Evolutionary conservation across 208 protist genomes (phyloP), one percentile per base, ranked within the genome.

Genomic region (Histomonas meleagridis): DNA sequence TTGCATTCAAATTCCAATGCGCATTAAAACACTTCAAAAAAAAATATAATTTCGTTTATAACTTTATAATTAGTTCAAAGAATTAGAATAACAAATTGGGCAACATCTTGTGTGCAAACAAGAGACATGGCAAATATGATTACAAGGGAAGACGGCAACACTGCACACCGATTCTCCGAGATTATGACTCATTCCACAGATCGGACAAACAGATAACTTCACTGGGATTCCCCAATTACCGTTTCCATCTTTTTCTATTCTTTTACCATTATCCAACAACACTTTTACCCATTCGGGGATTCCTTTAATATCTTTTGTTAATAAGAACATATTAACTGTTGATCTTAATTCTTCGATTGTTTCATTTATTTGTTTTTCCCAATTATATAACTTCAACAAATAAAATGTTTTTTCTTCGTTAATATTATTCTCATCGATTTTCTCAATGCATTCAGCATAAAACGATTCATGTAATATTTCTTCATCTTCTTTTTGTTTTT

Each of bases 71-170:
- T 72, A 72, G 32, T 72, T 72, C 65, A 72, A 72, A 43, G 40
- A 12, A 12, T 43, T 40, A 43, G 76, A 86, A 55, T 86, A 86
- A 26, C 76, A 86, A n/a, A 57, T 38, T 38, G 76, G 76, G 55
- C 76, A 86, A n/a, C 55, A 86, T 86, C 76, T 86, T 55, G 16
- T 32, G 10, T 86, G 43, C 16, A 86, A 57, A 28, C 76, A 86
- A 18, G 40, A 26, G 38, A 86, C 46, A 35, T 86, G 76, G 38
- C 18, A 86, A 26, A 48, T 86, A 28, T 86, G 76, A 0, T 14
- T 18, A 86, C 76, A 86, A 18, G 76, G 76, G 38, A 86, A 86
- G 7, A 48, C 46, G 16, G 9, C 32, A 14, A 48, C 76, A 35
- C 76, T 86, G 0, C 46, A 57, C 38, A 48, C 46, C 9, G 43